A percentile compares a stretch with the other conserved stretches of the same genome.
phyloP scores from a whole-genome alignment of 2,329 filamentous ascomycete genomes.

The Neonectria ditissima region DNA sequence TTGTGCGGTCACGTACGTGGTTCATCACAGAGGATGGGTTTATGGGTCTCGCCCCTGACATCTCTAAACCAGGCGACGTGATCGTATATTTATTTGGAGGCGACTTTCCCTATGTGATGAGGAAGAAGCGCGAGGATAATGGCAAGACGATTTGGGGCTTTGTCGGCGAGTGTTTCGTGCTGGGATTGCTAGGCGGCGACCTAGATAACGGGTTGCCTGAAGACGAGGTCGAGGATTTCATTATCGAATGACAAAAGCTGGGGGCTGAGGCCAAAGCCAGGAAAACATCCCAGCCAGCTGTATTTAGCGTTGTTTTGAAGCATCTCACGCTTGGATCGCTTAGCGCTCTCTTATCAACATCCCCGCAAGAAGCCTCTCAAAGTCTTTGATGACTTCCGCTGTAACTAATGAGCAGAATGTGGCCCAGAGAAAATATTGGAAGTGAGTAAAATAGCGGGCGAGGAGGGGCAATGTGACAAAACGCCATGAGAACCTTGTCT shows the following conservation, averaged over 20 bases:
- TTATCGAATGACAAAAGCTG: background rate
- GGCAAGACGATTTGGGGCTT: background rate
- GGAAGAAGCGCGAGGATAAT: background rate
- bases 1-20: constrained; percentile 3
- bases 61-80: background rate
- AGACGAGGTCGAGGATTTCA: background rate
- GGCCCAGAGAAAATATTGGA: background rate
- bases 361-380: background rate
- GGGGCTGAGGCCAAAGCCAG: too few relatives aligned
- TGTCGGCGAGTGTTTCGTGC: background rate
- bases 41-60: background rate
- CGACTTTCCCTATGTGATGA: background rate
- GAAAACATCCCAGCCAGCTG: background rate
- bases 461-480: background rate
- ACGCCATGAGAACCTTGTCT: background rate
- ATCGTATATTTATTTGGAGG: background rate
- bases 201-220: background rate
- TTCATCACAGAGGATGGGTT: constrained; percentile 3
- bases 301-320: background rate
- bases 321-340: background rate
- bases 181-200: background rate
- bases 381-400: background rate
- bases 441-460: background rate
- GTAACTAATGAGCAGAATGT: background rate
- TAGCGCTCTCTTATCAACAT: background rate